Conservation (phyloP, 371 early-diverging fungal genomes). For the Rhizopus delemar region DNA sequence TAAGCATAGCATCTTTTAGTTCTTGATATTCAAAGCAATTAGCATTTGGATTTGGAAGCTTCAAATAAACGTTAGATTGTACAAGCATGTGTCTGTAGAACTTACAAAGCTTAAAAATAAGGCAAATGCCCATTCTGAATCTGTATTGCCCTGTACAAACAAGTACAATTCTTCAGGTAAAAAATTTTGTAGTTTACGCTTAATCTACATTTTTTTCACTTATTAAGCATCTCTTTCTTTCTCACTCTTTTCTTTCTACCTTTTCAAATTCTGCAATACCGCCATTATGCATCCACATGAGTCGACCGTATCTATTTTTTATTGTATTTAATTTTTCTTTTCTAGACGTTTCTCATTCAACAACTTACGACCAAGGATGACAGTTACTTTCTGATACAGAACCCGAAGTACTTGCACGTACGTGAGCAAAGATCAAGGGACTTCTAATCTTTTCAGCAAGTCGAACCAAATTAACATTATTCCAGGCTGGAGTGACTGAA, state of each 20-base stretch:
- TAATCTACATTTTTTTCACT: conserved; percentile 63
- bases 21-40: conserved; percentile 55
- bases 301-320: conserved; percentile 57
- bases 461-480: conserved; percentile 76
- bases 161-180: conserved; percentile 72
- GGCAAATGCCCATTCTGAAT: conserved; percentile 87
- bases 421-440: conserved; percentile 83
- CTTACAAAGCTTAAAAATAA: conserved; percentile 76
- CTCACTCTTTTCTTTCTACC: conserved; percentile 26
- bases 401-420: conserved; percentile 79
- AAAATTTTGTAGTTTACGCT: conserved; percentile 65
- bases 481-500: conserved; percentile 87
- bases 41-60: conserved; percentile 60
- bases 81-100: neutral
- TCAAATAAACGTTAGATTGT: conserved; percentile 5
- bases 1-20: conserved; percentile 73
- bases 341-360: neutral
- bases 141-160: conserved; percentile 80
- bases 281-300: conserved; percentile 93
- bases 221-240: conserved; percentile 44
- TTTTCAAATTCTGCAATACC: conserved; percentile 71
- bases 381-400: conserved; percentile 84
- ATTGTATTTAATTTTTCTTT: neutral
- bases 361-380: conserved; percentile 70
- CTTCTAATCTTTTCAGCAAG: conserved; percentile 81